Evolutionary conservation across 2,329 filamentous ascomycete genomes (phyloP), one percentile per base, ranked within the genome.

Genomic region (Talaromyces atroroseus): DNA sequence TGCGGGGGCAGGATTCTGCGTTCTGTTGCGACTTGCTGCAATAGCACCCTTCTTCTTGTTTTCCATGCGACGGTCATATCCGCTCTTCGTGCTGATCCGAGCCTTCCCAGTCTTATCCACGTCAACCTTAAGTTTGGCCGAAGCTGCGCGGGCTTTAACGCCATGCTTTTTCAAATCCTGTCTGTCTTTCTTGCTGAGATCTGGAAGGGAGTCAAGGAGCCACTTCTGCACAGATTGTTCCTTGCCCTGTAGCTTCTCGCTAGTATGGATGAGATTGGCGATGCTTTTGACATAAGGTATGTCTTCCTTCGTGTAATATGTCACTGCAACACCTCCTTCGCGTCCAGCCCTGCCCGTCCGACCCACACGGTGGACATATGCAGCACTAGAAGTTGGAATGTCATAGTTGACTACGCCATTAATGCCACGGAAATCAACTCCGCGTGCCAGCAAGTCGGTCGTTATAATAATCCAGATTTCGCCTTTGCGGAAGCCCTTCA

Each of bases 371-470:
- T 99, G 94, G 6, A 99, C 88, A 68, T 99, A 99, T 1, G 85
- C 85, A 0, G 92, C 92, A 5, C 88, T 88, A 0, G 89, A 92
- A n/a, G 87, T 90, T 0, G 94, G 94, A 8, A 96, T 90, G 71
- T 99, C 94, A 74, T 96, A 99, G 74, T 97, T 99, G 52, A 99
- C 89, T 0, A 99, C 92, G 47, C 92, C 91, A 66, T 96, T 96
- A 61, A 99, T 86, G 50, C 94, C 94, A 8, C 89, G 85, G 76
- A 99, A 96, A 72, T 99, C 94, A 42, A 99, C 86, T 20, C 94
- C 94, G 34, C 94, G 88, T 16, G 92, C 88, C 11, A 99, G 80
- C 7, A 99, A 82, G 68, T 99, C 94, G 0, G 94, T 99, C 0
- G 94, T 97, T 69, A 99, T 94, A 36, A 99, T 80, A 6, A 97